Conservation (phyloP, 2,329 filamentous ascomycete genomes). For the Colletotrichum somersetense region DNA sequence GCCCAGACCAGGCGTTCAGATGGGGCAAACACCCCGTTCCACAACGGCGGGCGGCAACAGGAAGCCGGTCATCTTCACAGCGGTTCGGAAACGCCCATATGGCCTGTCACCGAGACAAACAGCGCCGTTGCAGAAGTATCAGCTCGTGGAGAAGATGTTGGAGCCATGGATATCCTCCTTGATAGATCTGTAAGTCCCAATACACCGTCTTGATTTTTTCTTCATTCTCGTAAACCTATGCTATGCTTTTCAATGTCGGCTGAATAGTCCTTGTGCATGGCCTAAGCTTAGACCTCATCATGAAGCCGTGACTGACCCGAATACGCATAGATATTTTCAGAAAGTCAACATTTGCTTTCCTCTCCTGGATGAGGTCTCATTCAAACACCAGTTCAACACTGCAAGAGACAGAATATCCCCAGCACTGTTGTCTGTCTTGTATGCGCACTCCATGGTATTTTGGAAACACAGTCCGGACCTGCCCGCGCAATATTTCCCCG, state of each 20-base stretch:
- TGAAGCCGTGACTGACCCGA: not conserved
- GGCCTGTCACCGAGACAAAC: constrained; percentile 55
- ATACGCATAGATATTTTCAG: constrained; percentile 61
- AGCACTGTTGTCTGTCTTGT: constrained; percentile 68
- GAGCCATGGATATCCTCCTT: constrained; percentile 66
- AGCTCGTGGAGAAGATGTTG: constrained; percentile 70
- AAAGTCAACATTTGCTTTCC: constrained; percentile 71
- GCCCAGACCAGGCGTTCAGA: constrained; percentile 24
- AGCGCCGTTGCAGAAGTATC: constrained; percentile 60
- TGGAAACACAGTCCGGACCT: constrained; percentile 65
- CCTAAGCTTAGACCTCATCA: too few species aligned
- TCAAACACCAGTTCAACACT: constrained; percentile 61
- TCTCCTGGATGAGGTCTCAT: constrained; percentile 67
- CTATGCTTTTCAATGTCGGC: not conserved
- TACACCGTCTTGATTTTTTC: rapidly evolving
- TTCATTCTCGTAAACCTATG: too few species aligned
- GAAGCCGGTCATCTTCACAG: constrained; percentile 60
- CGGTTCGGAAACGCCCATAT: constrained; percentile 60
- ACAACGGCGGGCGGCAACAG: constrained; percentile 25
- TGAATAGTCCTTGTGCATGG: not conserved
- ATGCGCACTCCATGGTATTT: constrained; percentile 69
- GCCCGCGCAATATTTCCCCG: constrained; percentile 63
- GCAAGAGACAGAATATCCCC: constrained; percentile 65
- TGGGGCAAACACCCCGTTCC: constrained; percentile 20
- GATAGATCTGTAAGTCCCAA: constrained; percentile 58